Conservation (phyloP, 2,329 filamentous ascomycete species). For the Epichloe sp. region DNA sequence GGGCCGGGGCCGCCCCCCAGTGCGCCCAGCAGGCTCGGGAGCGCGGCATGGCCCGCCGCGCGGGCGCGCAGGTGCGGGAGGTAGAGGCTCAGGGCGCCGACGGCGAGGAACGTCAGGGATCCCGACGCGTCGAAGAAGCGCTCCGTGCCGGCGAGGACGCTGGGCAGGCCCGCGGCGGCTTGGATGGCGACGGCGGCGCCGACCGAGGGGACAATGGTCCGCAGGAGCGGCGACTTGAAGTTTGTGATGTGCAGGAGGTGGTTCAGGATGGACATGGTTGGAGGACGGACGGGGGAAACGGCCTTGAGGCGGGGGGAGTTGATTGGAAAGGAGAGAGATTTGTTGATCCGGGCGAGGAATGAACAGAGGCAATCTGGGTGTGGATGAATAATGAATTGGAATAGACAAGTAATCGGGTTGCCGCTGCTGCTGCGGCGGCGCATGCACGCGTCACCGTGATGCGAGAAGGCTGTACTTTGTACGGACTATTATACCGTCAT, state of each 20-base stretch:
- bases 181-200: conserved; percentile 51
- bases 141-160: conserved; percentile 46
- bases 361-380: too few relatives aligned
- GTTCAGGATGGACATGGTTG: conserved; percentile 22
- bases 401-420: too few relatives aligned
- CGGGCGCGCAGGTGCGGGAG: conserved; percentile 45
- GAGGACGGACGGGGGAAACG: too few relatives aligned
- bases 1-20: conserved; percentile 6
- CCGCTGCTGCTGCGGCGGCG: background rate
- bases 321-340: too few relatives aligned
- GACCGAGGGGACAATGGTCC: conserved; percentile 48
- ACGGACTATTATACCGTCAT: background rate
- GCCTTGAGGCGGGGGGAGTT: too few relatives aligned
- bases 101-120: conserved; percentile 51
- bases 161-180: conserved; percentile 47
- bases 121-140: conserved; percentile 58
- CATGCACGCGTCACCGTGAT: background rate
- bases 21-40: conserved; percentile 9
- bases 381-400: too few relatives aligned
- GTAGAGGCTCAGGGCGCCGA: conserved; percentile 47
- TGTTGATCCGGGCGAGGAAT: too few relatives aligned
- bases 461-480: background rate
- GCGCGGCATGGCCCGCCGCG: conserved; percentile 29
- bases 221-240: conserved; percentile 48
- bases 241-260: conserved; percentile 45